Conservation (phyloP, 1,284 basidiomycete genomes). For the Sanguinoderma infundibulare region DNA sequence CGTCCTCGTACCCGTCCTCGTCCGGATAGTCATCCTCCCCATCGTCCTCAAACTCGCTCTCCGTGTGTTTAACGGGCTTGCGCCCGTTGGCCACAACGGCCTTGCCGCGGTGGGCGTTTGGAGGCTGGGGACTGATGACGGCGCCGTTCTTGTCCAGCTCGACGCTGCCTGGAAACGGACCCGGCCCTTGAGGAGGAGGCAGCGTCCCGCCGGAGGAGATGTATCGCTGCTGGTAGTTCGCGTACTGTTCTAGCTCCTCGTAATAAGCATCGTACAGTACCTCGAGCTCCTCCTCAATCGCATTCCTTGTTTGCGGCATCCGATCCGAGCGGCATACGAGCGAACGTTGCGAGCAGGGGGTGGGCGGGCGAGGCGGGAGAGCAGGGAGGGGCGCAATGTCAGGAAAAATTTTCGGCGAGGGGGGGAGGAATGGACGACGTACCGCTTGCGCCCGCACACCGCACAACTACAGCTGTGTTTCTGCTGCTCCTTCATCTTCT, state of each 20-base stretch:
- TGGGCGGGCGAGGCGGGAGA: constrained; percentile 22
- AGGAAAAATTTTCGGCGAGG: constrained; percentile 39
- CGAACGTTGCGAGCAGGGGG: constrained; percentile 15
- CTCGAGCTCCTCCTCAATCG: constrained; percentile 99
- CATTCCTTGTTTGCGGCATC: constrained; percentile 58
- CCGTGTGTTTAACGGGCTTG: constrained; percentile 49
- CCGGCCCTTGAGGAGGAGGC: constrained; percentile 92
- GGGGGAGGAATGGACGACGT: constrained; percentile 43
- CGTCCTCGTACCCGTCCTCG: constrained; percentile 39
- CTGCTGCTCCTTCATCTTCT: constrained; percentile 99
- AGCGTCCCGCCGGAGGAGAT: constrained; percentile 85
- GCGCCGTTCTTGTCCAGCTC: constrained; percentile 92
- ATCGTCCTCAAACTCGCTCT: constrained; percentile 67
- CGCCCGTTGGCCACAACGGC: constrained; percentile 51
- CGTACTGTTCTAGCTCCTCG: constrained; percentile 98
- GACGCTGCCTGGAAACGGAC: constrained; percentile 97
- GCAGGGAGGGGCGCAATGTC: constrained; percentile 35
- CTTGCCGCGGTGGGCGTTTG: constrained; percentile 45
- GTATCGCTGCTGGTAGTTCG: constrained; percentile 95
- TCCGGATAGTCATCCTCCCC: constrained; percentile 43
- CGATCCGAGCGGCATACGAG: constrained; percentile 15
- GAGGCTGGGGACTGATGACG: constrained; percentile 67
- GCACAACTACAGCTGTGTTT: constrained; percentile 95
- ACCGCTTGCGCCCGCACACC: constrained; percentile 97
- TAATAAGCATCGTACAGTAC: constrained; percentile 99